Evolutionary conservation across 2,329 filamentous ascomycete genomes (phyloP), one percentile per base, ranked within the genome.

Genomic region (Kalmusia sp.): DNA sequence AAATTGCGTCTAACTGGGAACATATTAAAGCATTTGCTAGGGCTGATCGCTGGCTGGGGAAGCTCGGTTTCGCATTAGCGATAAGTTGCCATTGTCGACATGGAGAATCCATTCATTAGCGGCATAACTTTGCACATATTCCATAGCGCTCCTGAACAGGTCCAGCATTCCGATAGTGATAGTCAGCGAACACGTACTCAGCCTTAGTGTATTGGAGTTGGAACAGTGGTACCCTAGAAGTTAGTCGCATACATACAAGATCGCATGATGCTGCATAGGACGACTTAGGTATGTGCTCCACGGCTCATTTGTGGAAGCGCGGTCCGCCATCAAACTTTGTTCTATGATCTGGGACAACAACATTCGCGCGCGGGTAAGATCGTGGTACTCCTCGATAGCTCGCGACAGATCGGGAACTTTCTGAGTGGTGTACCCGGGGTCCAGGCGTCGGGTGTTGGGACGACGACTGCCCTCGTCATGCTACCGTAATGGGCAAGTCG

Each of bases 51-150:
- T 21, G 25, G 14, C 44, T 47, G 24, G 33, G 43, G 44, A 37
- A 37, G 11, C 44, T 47, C 44, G 44, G 44, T 47, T 47, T 37
- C 33, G 44, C 38, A 37, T 47, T 37, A 47, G 44, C 28, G n/a
- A 19, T 22, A 19, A 34, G 41, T 7, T 44, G 27, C 6, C 24
- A 24, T 33, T 4, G 41, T 33, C 41, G 17, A 33, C 17, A 12
- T 22, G 22, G 37, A 28, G 44, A 31, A 4, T 47, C 17, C 24
- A 38, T 37, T 38, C 19, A 6, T n/a, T 34, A 17, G 40, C 27
- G 27, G 38, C 38, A 41, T 24, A 28, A 28, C 24, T 41, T 15
- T n/a, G 41, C 24, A 7, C 27, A 19, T 33, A 11, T 22, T 24
- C 35, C 14, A 33, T 44, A 25, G 15, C 6, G n/a, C n/a, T n/a